A percentile compares a stretch with the other conserved stretches of the same genome.
Evolutionary conservation across 495 filamentous ascomycete genomes (phyloP).

Genomic region (Darksidea phi): DNA sequence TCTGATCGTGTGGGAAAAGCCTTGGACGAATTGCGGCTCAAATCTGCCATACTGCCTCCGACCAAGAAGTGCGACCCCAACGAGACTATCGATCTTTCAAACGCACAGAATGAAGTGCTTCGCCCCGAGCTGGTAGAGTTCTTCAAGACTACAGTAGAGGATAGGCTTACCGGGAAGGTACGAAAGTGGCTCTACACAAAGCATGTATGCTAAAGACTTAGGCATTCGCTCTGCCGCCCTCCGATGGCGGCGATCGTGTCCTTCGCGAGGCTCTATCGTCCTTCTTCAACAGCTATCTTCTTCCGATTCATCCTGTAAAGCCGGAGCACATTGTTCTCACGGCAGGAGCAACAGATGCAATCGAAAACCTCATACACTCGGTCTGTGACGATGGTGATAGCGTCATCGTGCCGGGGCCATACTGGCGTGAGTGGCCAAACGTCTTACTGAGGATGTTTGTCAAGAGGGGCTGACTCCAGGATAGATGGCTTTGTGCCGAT

Average conservation of each 20-base stretch:
- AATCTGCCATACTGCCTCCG: background rate
- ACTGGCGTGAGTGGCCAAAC: slow-evolving; percentile 16
- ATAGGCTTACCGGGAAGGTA: slow-evolving; percentile 10
- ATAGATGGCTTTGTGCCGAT: slow-evolving; percentile 23
- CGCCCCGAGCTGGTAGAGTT: slow-evolving; percentile 20
- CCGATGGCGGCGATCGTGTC: slow-evolving; percentile 9
- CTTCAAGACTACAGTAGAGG: slow-evolving; percentile 27
- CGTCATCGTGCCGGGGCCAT: slow-evolving; percentile 31
- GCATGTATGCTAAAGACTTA: background rate
- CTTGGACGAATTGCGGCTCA: background rate
- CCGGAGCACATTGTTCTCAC: slow-evolving; percentile 27
- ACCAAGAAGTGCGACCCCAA: slow-evolving; percentile 9
- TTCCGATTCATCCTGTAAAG: slow-evolving; percentile 17
- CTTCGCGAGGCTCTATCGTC: slow-evolving; percentile 18
- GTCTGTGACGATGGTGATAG: slow-evolving; percentile 33
- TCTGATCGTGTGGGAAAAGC: background rate
- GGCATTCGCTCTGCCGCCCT: slow-evolving; percentile 7
- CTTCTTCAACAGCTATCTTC: slow-evolving; percentile 27
- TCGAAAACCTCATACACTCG: slow-evolving; percentile 27
- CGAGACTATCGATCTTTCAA: slow-evolving; percentile 20
- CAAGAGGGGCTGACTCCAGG: background rate
- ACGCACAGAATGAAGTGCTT: slow-evolving; percentile 24
- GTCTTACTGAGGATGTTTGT: background rate
- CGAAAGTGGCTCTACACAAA: background rate
- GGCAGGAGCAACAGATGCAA: slow-evolving; percentile 20